Base-by-base conservation (phyloP, 257 asterid genomes). In the Nicotiana obtusifolia region DNA sequence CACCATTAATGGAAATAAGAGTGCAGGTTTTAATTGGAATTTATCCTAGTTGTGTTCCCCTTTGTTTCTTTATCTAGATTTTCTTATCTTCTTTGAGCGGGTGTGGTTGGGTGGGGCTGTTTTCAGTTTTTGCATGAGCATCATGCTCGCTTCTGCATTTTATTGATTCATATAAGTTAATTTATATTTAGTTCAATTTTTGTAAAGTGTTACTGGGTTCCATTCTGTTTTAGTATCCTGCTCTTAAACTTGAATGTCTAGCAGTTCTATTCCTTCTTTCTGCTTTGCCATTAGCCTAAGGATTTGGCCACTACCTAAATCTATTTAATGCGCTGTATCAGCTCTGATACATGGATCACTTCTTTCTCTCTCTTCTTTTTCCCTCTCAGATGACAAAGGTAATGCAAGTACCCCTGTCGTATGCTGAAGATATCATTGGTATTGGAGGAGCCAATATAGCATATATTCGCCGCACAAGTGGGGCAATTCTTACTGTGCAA, bases 401-500 rank as follows among this genome's bases (percentile, higher is more conserved):
- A 41, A 92, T 93, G 97, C 97, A 93, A 87, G 88, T 95, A 80
- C 98, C 99, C 31, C 91, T 93, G 16, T 80, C 86, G 14, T 95
- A 89, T 88, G 99, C 97, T 30, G 99, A 95, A 87, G 98, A 93
- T 78, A 91, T 95, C 77, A 93, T 93, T 53, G 99, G 99, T 77
- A 88, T 89, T 80, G 91, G 86, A 37, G 97, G 99, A 37, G 61
- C 93, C 54, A 93, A 90, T 83, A 95, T 95, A 69, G 97, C 91
- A 62, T 90, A 87, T 86, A 93, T 95, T 85, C 89, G 99, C 67
- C 92, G 91, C 53, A 90, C 90, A 28, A 91, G 97, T 84, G 93
- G 95, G 77, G 98, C 98, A 13, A 85, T 88, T 77, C 90, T 95
- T 35, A 90, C 93, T 73, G 94, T 93, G 83, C 95, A 92, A 87